Base-by-base conservation (phyloP, 148 eudicot genomes). In the Vaccinium myrtillus region DNA sequence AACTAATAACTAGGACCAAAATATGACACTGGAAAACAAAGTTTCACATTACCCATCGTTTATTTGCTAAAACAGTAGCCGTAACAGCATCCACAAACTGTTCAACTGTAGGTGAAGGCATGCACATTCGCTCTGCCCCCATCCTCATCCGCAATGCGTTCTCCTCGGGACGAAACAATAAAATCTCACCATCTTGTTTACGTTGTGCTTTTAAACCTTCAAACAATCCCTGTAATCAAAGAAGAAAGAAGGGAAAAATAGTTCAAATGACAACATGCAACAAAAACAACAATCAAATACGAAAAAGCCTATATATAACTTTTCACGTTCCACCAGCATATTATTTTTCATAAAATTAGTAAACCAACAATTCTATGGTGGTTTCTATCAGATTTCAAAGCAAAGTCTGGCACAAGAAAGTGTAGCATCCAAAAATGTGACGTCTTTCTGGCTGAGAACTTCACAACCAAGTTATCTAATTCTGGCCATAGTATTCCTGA, bases 101-200 rank as follows among this genome's bases (percentile, higher is more conserved):
- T 39, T 94, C 98, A 82, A 94, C 95, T 69, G 93, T 90, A 70
- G 99, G 99, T 54, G 98, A 92, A 86, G 96, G 93, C 99, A 97
- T 97, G 91, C 99, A 97, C 98, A 97, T 95, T 83, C 99, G 92
- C 83, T 95, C 98, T n/a, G 99, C 98, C 65, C 99, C 99, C 69
- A 54, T 83, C 84, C 90, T 92, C 91, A 97, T 82, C 55, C 99
- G 90, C 81, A 86, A 25, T 48, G 98, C 98, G 88, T 97, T 97
- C 91, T 97, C 98, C 84, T 90, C 92, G 7, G 99, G 99, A 69
- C 98, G 98, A 85, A 97, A 97, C 76, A 97, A 90, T 76, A 97
- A 90, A 75, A 97, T 92, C 63, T 89, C 93, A 59, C 94, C 98
- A 81, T 95, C 95, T 79, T 92, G 87, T 80, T 91, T 97, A 80